Evolutionary conservation across 768 basidiomycete genomes (phyloP).

Genomic region (Inosperma sp.): DNA sequence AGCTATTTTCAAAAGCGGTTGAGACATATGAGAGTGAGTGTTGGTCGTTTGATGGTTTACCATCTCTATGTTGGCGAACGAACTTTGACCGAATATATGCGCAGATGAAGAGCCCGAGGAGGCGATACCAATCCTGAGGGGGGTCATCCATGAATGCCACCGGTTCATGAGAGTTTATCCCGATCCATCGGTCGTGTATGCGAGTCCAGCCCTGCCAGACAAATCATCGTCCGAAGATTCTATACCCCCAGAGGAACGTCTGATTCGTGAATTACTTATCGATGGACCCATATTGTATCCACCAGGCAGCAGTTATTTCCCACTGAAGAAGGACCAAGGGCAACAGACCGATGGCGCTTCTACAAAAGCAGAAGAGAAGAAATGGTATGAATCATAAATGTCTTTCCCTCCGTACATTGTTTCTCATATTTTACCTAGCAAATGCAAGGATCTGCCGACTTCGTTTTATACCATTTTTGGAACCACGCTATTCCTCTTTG

Average conservation of each 20-base stretch:
- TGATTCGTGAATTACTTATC: conserved; percentile 13
- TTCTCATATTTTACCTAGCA: conserved; percentile 24
- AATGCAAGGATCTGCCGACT: conserved; percentile 49
- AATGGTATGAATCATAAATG: conserved; percentile 13
- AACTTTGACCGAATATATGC: not conserved
- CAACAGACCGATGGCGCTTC: not conserved
- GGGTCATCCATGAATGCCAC: conserved; percentile 64
- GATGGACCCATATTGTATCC: conserved; percentile 11
- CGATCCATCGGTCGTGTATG: conserved; percentile 53
- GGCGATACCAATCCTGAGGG: conserved; percentile 53
- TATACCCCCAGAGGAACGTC: not conserved
- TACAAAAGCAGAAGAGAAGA: conserved; percentile 12
- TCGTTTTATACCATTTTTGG: conserved; percentile 66
- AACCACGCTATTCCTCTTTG: conserved; percentile 59
- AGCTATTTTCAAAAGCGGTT: conserved; percentile 52
- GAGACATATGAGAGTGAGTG: conserved; percentile 56
- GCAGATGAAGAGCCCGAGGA: conserved; percentile 44
- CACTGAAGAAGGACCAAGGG: conserved; percentile 2
- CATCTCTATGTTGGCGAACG: not conserved
- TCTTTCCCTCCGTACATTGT: not conserved
- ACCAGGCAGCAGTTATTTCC: not conserved
- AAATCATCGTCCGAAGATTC: not conserved
- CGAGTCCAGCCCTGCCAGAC: conserved; percentile 12
- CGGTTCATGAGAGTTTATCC: conserved; percentile 51
- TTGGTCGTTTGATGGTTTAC: not conserved